Conservation (phyloP, 1,284 basidiomycete genomes). For the Papiliotrema nemorosa region DNA sequence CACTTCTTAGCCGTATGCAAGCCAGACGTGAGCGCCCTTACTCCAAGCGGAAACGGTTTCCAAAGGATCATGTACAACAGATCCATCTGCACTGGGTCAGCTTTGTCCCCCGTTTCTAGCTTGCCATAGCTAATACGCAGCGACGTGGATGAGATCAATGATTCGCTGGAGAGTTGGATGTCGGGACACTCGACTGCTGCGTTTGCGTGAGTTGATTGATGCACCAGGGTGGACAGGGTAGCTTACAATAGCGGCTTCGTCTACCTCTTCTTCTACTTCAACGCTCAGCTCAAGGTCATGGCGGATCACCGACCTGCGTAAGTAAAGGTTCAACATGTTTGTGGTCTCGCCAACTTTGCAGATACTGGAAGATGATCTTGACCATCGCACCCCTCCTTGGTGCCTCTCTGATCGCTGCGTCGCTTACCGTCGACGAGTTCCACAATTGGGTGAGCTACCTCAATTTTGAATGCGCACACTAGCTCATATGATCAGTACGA, state of each 20-base stretch:
- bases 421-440: slow-evolving; percentile 59
- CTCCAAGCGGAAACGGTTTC: slow-evolving; percentile 53
- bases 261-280: slow-evolving; percentile 58
- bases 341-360: slow-evolving; percentile 15
- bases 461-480: background rate
- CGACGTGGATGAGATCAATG: slow-evolving; percentile 56
- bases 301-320: slow-evolving; percentile 51
- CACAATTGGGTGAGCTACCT: slow-evolving; percentile 38
- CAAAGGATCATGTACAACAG: slow-evolving; percentile 54
- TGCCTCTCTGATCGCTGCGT: slow-evolving; percentile 57
- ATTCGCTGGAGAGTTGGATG: slow-evolving; percentile 53
- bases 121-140: slow-evolving; percentile 3
- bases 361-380: slow-evolving; percentile 62
- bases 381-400: slow-evolving; percentile 59
- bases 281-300: slow-evolving; percentile 60
- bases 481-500: slow-evolving; percentile 52
- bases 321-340: slow-evolving; percentile 5
- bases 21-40: slow-evolving; percentile 49
- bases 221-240: too few species aligned
- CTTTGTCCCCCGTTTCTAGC: background rate
- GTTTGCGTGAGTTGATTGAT: slow-evolving; percentile 21
- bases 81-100: slow-evolving; percentile 54
- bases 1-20: slow-evolving; percentile 52
- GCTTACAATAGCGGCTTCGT: slow-evolving; percentile 3
- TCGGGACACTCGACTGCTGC: slow-evolving; percentile 41